These are phyloP conservation scores for Penicillium atrosanguineum DNA, from an alignment of 495 filamentous ascomycete species.

Conservation along the genomic window DNA sequence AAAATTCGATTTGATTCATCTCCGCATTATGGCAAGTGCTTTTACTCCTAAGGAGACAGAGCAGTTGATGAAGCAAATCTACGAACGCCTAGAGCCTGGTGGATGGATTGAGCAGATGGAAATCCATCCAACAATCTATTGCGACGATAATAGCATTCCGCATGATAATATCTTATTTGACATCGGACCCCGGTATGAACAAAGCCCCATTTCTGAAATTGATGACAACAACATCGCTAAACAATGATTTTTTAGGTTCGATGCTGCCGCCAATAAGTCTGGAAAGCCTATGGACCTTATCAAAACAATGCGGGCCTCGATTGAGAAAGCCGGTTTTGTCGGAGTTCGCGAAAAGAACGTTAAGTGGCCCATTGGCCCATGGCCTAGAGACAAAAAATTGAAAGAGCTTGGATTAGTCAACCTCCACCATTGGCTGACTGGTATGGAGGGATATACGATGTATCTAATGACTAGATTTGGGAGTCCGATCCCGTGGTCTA, in stretches of 20 bases:
- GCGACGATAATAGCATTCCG: too few relatives aligned
- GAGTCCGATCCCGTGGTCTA: constrained; percentile 4
- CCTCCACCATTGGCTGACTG: constrained; percentile 6
- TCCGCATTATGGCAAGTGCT: constrained; percentile 10
- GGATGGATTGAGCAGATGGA: constrained; percentile 56
- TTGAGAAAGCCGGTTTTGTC: constrained; percentile 29
- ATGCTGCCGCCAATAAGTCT: not conserved
- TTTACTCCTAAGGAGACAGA: constrained; percentile 17
- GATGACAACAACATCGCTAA: constrained; percentile 36
- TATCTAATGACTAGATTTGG: constrained; percentile 5
- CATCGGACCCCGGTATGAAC: constrained; percentile 33
- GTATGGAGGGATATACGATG: constrained; percentile 19
- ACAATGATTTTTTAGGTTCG: constrained; percentile 20
- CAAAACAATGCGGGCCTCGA: constrained; percentile 10
- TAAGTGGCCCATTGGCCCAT: constrained; percentile 10
- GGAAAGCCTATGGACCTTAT: not conserved
- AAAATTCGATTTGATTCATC: constrained; percentile 27
- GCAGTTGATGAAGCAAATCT: constrained; percentile 17
- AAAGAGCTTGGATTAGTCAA: constrained; percentile 13
- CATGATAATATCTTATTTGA: too few relatives aligned
- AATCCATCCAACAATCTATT: too few relatives aligned
- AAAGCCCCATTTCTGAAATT: too few relatives aligned
- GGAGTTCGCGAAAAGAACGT: constrained; percentile 7
- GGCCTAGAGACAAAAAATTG: constrained; percentile 13
- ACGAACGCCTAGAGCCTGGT: constrained; percentile 29